Base-by-base conservation (phyloP, 306 rosid genomes). In the Pueraria montana region DNA sequence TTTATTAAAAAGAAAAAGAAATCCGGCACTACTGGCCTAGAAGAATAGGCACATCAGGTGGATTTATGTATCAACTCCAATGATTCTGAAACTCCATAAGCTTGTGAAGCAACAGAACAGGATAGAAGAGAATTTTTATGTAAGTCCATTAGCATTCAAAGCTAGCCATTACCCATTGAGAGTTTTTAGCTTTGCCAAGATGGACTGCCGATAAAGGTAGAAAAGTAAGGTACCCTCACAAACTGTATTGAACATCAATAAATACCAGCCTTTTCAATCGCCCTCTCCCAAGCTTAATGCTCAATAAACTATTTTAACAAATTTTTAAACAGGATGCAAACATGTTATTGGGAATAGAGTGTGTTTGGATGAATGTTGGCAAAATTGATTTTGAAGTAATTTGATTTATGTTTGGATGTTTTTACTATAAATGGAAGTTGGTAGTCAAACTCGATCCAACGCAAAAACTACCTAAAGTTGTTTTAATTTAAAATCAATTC, bases 121-220 rank as follows among this genome's bases (percentile, higher is more conserved):
- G 77, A 82, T 53, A 16, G 16, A 70, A 84, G 86, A 4, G 69
- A 86, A 55, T 1, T 1, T 71, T 83, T 9, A 24, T 90, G 3
- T 86, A 2, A 86, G 89, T 84, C 89, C 92, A 90, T 85, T 92
- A 89, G 90, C 98, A 92, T 91, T 88, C 90, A 91, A 90, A 91
- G 77, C 89, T 89, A 89, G 61, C 13, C 87, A 92, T 72, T 17
- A 84, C 87, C 77, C 74, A 6, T 12, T 11, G 16, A 21, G 73
- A 84, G 83, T 77, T 87, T 80, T 16, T 86, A 90, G 94, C 91
- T 86, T 87, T 86, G 91, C 93, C 91, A 93, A 89, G 92, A 91
- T 87, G 97, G 91, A 89, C 92, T 70, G 67, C 46, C 17, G 27
- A 34, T 21, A 30, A 18, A 2, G 26, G 55, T 32, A 11, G 30